phyloP scores from a whole-genome alignment of 2,329 filamentous ascomycete genomes.

The Cercospora sojina region DNA sequence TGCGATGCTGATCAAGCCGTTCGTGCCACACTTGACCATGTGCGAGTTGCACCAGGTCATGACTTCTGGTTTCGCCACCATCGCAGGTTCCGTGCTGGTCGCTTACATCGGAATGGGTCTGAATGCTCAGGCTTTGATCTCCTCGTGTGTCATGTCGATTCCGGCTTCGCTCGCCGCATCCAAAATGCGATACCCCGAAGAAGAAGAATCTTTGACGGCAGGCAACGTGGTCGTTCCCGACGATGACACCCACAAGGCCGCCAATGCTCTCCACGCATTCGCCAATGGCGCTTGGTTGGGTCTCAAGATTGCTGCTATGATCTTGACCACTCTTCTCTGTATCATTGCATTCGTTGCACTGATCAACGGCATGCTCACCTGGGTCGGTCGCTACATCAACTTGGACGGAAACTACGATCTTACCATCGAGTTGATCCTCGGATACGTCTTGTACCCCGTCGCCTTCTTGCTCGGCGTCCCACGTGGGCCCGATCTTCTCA shows the following conservation, averaged over 20 bases:
- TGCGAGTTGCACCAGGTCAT: constrained; percentile 91
- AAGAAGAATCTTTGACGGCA: constrained; percentile 79
- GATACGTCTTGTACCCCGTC: constrained; percentile 75
- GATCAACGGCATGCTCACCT: constrained; percentile 73
- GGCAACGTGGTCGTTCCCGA: constrained; percentile 79
- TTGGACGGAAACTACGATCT: constrained; percentile 66
- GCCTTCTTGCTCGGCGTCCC: constrained; percentile 80
- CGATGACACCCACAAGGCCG: constrained; percentile 70
- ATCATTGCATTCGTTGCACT: constrained; percentile 76
- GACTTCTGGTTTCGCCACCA: constrained; percentile 89
- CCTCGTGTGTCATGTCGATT: constrained; percentile 93
- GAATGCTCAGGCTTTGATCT: constrained; percentile 80
- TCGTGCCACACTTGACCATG: constrained; percentile 78
- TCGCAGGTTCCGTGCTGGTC: constrained; percentile 81
- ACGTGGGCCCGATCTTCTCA: constrained; percentile 58
- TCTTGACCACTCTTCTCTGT: constrained; percentile 74
- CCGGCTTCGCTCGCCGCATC: constrained; percentile 85
- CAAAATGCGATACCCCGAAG: constrained; percentile 86
- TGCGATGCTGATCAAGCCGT: constrained; percentile 86
- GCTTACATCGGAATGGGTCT: constrained; percentile 83
- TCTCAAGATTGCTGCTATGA: constrained; percentile 83
- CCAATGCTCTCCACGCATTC: constrained; percentile 81
- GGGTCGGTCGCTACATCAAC: constrained; percentile 79
- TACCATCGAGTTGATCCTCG: constrained; percentile 71
- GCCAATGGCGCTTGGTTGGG: constrained; percentile 82